These are phyloP conservation scores for Escovopsis weberi DNA, from an alignment of 2,329 filamentous ascomycete species.

Conservation along the genomic window DNA sequence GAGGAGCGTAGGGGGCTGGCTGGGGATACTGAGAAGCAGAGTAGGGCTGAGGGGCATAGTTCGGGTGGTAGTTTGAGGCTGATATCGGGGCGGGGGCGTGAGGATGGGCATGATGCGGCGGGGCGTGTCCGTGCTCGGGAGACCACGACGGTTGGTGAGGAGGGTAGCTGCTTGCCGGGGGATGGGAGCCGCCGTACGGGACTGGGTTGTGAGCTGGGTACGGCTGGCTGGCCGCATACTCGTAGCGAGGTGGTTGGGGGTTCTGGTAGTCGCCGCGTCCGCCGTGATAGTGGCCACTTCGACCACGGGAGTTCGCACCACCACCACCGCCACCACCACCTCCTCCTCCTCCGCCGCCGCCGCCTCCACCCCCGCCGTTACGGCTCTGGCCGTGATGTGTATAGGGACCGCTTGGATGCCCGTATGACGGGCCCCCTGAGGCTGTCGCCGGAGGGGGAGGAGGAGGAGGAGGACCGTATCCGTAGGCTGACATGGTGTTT, in stretches of 20 bases:
- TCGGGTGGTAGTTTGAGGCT: conserved; percentile 42
- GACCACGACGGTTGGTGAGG: conserved; percentile 27
- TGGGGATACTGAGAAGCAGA: conserved; percentile 26
- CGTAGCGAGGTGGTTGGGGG: conserved; percentile 25
- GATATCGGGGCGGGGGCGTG: conserved; percentile 35
- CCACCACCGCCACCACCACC: conserved; percentile 21
- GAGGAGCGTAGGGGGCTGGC: conserved; percentile 28
- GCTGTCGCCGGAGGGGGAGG: conserved; percentile 27
- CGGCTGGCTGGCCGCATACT: conserved; percentile 25
- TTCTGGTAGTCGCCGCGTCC: conserved; percentile 28
- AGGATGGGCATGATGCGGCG: conserved; percentile 25
- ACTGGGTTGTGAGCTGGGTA: conserved; percentile 18
- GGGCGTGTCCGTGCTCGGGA: conserved; percentile 21
- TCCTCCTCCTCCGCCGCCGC: conserved; percentile 26
- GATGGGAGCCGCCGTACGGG: conserved; percentile 20
- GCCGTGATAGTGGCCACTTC: conserved; percentile 24
- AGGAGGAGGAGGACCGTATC: conserved; percentile 39
- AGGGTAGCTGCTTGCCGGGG: conserved; percentile 22
- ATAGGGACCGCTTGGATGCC: conserved; percentile 23
- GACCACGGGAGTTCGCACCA: conserved; percentile 21
- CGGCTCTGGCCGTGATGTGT: conserved; percentile 22
- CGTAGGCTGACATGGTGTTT: conserved; percentile 31
- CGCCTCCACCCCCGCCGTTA: conserved; percentile 23
- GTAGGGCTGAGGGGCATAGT: conserved; percentile 43
- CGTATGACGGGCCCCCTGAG: conserved; percentile 22